Base-by-base conservation (phyloP, 2,329 filamentous ascomycete genomes). In the Arthroderma sp. region DNA sequence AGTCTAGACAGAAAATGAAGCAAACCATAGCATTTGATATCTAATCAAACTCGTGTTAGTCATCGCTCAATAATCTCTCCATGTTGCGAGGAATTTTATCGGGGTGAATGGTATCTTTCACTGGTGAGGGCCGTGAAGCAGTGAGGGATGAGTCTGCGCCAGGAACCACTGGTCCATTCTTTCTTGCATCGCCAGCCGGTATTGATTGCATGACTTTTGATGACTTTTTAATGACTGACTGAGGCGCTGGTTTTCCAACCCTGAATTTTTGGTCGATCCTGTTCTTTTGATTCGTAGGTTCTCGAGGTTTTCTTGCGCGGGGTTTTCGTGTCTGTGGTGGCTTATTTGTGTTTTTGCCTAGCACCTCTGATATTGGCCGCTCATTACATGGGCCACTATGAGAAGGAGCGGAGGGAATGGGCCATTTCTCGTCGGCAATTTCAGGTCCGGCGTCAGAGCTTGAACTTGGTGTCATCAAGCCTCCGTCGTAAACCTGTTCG, bases 161-260 rank as follows among this genome's bases (percentile, higher is more conserved):
- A 4, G 58, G 57, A 33, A 58, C 58, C 42, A 62, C 51, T n/a
- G 55, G 54, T 1, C 62, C 57, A 43, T 66, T 67, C 47, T 57
- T 65, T 45, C 58, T 59, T 9, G 57, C 56, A 33, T 59, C 59
- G 31, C 58, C 56, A 3, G 57, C 52, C 29, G 61, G 56, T 42
- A 66, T 47, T 15, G 59, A 55, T 27, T 56, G 56, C 59, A 66
- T 64, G 7, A 60, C 54, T 41, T 62, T 62, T 42, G 51, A 50
- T 30, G 42, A 36, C 6, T 56, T 51, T 11, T 51, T 53, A 44
- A 63, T 58, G 38, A 49, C 51, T 7, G 42, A 9, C 4, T 50
- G 40, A 11, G 52, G 51, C 27, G 54, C 46, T 6, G 48, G 44
- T 22, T 51, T 57, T 32, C 53, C 46, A 2, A 50, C 43, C 40